These are phyloP conservation scores for Gastroboletus turbinatus DNA, from an alignment of 1,284 basidiomycete species.

Conservation along the genomic window DNA sequence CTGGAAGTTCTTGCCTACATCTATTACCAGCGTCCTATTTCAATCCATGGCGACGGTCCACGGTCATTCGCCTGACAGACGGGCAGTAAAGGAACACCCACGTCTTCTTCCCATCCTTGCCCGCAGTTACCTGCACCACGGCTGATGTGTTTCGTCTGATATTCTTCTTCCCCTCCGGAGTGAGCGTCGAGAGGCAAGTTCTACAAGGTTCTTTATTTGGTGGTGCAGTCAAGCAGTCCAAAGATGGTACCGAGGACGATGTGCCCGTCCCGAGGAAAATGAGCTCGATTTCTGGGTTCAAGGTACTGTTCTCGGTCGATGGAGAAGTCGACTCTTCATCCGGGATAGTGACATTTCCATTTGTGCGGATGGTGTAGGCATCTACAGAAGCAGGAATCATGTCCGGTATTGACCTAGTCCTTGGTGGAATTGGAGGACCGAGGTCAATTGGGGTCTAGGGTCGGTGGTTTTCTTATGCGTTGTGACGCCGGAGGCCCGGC, in stretches of 20 bases:
- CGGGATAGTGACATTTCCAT: not conserved
- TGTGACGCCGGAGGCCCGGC: no score
- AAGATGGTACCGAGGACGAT: constrained; percentile 65
- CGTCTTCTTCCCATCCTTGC: constrained; percentile 50
- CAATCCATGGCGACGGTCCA: not conserved
- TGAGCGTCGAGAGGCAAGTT: constrained; percentile 68
- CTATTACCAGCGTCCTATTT: constrained; percentile 69
- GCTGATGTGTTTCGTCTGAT: constrained; percentile 75
- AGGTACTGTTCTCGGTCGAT: not conserved
- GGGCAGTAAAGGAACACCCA: constrained; percentile 38
- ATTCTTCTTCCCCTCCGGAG: constrained; percentile 69
- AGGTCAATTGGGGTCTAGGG: not conserved
- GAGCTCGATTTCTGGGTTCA: constrained; percentile 47
- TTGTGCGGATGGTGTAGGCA: not conserved
- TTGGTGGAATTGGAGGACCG: not conserved
- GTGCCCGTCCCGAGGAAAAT: constrained; percentile 77
- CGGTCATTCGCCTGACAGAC: constrained; percentile 1
- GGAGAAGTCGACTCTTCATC: not conserved
- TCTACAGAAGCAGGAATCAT: constrained; percentile 7
- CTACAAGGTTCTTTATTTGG: constrained; percentile 49
- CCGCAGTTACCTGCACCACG: constrained; percentile 50
- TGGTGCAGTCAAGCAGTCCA: constrained; percentile 64
- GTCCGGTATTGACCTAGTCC: not conserved
- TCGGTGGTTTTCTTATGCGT: not conserved
- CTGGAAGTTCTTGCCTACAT: constrained; percentile 81